Evolutionary conservation across 2,329 filamentous ascomycete species (phyloP).

Genomic region (Venturia asperata): DNA sequence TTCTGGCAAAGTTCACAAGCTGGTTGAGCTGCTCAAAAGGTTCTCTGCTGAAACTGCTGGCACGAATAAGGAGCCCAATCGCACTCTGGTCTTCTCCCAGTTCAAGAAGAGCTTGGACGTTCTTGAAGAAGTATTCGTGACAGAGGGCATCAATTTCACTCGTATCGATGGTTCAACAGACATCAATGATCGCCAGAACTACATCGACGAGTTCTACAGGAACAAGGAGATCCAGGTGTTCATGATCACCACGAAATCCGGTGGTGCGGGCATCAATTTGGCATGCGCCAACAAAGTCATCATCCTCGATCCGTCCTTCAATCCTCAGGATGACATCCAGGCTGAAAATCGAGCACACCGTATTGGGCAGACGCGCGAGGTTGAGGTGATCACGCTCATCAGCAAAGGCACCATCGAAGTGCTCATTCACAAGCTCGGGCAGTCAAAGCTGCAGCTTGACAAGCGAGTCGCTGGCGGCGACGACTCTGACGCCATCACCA

Average conservation of each 20-base stretch:
- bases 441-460: constrained; percentile 89
- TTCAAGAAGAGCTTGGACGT: constrained; percentile 91
- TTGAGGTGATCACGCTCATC: constrained; percentile 83
- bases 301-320: constrained; percentile 96
- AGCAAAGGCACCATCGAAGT: constrained; percentile 81
- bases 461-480: constrained; percentile 60
- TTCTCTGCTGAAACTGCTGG: constrained; percentile 63
- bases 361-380: constrained; percentile 81
- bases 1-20: constrained; percentile 77
- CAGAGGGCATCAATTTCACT: constrained; percentile 66
- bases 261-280: constrained; percentile 94
- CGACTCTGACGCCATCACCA: constrained; percentile 33
- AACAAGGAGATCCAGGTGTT: constrained; percentile 78
- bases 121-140: constrained; percentile 71
- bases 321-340: constrained; percentile 96
- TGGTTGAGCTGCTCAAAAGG: constrained; percentile 63
- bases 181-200: constrained; percentile 73
- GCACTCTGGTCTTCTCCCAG: constrained; percentile 85
- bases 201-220: constrained; percentile 80
- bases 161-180: constrained; percentile 80
- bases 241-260: constrained; percentile 84
- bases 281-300: constrained; percentile 95
- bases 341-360: constrained; percentile 95
- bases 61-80: constrained; percentile 39
- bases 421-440: constrained; percentile 81